phyloP scores from a whole-genome alignment of 805 yeast genomes.

The Starmerella khaoyaiensis region DNA sequence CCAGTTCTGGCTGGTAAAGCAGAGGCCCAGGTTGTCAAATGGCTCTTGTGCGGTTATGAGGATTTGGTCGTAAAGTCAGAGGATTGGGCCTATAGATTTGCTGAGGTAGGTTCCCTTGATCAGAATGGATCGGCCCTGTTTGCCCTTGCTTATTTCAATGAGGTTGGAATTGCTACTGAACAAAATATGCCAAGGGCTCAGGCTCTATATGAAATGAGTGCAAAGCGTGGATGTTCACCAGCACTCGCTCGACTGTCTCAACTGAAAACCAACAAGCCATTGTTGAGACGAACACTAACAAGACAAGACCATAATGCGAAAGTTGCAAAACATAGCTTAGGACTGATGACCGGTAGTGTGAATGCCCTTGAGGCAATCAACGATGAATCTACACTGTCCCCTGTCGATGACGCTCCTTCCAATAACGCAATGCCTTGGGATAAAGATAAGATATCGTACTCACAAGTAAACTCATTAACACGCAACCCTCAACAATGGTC shows the following conservation, averaged over 20 bases:
- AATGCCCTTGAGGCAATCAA: slow-evolving; percentile 12
- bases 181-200: slow-evolving; percentile 34
- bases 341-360: slow-evolving; percentile 11
- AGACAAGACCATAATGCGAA: slow-evolving; percentile 17
- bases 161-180: slow-evolving; percentile 49
- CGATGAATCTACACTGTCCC: slow-evolving; percentile 8
- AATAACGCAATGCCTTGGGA: too few relatives aligned
- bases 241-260: slow-evolving; percentile 25
- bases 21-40: slow-evolving; percentile 33
- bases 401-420: not conserved
- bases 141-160: slow-evolving; percentile 55
- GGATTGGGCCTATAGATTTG: slow-evolving; percentile 56
- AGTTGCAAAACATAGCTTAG: slow-evolving; percentile 12
- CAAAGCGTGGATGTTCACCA: slow-evolving; percentile 36
- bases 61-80: slow-evolving; percentile 43
- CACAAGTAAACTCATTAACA: too few relatives aligned
- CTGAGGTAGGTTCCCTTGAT: slow-evolving; percentile 46
- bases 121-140: slow-evolving; percentile 53
- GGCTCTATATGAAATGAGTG: slow-evolving; percentile 41
- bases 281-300: slow-evolving; percentile 16
- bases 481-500: too few relatives aligned
- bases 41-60: slow-evolving; percentile 61
- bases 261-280: slow-evolving; percentile 10
- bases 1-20: slow-evolving; percentile 26
- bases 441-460: too few relatives aligned